These are phyloP conservation scores for Eleusine indica DNA, from an alignment of 176 grass and related monocot genomes.

Conservation along the genomic window DNA sequence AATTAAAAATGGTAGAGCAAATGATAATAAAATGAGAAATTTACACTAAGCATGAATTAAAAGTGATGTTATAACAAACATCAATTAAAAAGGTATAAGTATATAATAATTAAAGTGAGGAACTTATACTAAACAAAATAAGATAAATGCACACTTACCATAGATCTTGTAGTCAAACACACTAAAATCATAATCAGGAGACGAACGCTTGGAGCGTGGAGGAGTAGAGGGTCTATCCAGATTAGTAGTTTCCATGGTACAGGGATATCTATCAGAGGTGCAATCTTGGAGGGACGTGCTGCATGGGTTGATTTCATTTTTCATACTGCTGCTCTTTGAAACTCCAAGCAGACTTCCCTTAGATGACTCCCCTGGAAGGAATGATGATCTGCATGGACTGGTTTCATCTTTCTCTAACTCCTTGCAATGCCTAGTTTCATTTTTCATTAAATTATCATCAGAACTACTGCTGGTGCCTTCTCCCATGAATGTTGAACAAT, in stretches of 20 bases:
- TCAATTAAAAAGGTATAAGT: not conserved
- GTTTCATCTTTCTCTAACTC: constrained; percentile 34
- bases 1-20: not conserved
- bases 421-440: constrained; percentile 25
- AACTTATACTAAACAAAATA: not conserved
- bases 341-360: constrained; percentile 15
- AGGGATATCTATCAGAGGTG: not conserved
- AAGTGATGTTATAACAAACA: not conserved
- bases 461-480: constrained; percentile 33
- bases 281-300: constrained; percentile 25
- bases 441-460: constrained; percentile 28
- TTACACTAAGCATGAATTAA: not conserved
- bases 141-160: constrained; percentile 40
- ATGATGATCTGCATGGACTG: constrained; percentile 26
- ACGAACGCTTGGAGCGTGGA: not conserved
- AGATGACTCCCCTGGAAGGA: constrained; percentile 21
- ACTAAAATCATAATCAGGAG: not conserved
- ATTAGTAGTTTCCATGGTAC: constrained; percentile 17
- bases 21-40: not conserved
- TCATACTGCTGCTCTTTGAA: constrained; percentile 7
- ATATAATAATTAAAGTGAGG: not conserved
- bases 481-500: constrained; percentile 43
- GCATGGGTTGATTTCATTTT: constrained; percentile 33
- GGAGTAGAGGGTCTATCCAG: constrained; percentile 46
- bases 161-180: constrained; percentile 44